These are phyloP conservation scores for Roridomyces roridus DNA, from an alignment of 768 basidiomycete genomes.

Conservation along the genomic window DNA sequence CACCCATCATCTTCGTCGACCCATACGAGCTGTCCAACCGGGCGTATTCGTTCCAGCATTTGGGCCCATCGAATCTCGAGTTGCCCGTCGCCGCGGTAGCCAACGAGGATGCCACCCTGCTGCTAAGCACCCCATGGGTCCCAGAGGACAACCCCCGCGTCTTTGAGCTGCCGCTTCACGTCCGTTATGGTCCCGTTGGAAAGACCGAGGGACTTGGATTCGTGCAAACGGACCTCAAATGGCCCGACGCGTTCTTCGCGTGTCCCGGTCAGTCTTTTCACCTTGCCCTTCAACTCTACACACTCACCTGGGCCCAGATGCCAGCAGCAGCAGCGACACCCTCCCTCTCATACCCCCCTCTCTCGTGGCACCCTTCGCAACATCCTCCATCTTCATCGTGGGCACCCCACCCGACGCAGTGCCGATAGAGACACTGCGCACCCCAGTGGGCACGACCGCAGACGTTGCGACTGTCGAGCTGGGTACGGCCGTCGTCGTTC, in stretches of 20 bases:
- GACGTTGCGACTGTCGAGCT: slow-evolving; percentile 50
- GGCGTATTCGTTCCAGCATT: slow-evolving; percentile 45
- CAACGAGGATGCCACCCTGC: slow-evolving; percentile 28
- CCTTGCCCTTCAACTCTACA: too few species aligned
- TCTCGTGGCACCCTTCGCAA: slow-evolving; percentile 27
- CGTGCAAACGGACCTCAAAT: slow-evolving; percentile 36
- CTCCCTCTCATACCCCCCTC: slow-evolving; percentile 7
- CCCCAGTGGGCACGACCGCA: slow-evolving; percentile 43
- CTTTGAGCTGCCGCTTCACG: slow-evolving; percentile 52
- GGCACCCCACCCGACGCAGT: not conserved
- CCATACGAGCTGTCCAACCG: slow-evolving; percentile 49
- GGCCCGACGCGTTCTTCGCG: slow-evolving; percentile 46
- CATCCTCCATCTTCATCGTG: not conserved
- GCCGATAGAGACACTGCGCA: slow-evolving; percentile 31
- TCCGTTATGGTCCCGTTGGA: slow-evolving; percentile 44
- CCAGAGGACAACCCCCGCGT: slow-evolving; percentile 19
- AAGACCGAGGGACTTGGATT: slow-evolving; percentile 27
- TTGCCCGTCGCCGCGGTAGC: slow-evolving; percentile 47
- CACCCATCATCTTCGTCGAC: slow-evolving; percentile 52
- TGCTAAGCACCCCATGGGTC: slow-evolving; percentile 29
- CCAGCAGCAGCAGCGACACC: too few species aligned
- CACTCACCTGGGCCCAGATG: too few species aligned
- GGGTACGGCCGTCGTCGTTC: slow-evolving; percentile 44
- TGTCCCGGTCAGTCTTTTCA: slow-evolving; percentile 42
- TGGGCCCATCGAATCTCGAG: slow-evolving; percentile 52